Base-by-base conservation (phyloP, 2,329 filamentous ascomycete species). In the Aspergillus persii region DNA sequence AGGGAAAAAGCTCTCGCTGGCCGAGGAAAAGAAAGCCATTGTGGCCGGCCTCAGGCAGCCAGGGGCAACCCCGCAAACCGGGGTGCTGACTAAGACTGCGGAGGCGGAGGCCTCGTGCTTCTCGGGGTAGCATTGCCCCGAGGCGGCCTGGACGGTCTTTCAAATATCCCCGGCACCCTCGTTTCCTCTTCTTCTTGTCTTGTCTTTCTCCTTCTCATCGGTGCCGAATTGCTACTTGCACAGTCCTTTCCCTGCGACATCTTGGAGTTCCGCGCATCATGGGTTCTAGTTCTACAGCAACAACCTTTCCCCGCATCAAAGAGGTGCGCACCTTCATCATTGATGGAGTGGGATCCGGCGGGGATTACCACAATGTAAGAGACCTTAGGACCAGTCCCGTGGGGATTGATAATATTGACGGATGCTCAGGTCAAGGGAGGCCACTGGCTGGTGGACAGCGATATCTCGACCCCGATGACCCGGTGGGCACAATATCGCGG, bases 401-500 rank as follows among this genome's bases (percentile, higher is more conserved):
- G 30, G 30, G 30, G 30, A 31, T 6, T 31, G 18, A 23, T 23
- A 23, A 23, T 23, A 23, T 23, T 23, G 18, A 18, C 47, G 7
- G 27, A 33, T 46, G 3, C 47, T 36, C 49, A 77, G 73, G 74
- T 76, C 62, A 79, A 78, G 72, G 81, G 80, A 50, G 80, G 80
- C 33, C 79, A 80, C 76, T 96, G 92, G 93, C 81, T 97, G 67
- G 90, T 97, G 65, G 93, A 96, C 78, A 89, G 89, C 62, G 88
- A 93, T 67, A 97, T 97, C 73, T 92, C 93, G 1, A 97, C 92
- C 0, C 93, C 93, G 6, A 96, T 93, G 84, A 94, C 92, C 53
- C 85, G 87, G 76, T 96, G 93, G 85, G 90, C 95, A 65, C 82
- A 93, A 68, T 97, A 96, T 77, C 87, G 92, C 66, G 86, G 88